Percentiles rank a stretch among this genome's conserved stretches.
These are phyloP conservation scores for Corylus americana DNA, from an alignment of 306 rosid genomes.

Conservation along the genomic window DNA sequence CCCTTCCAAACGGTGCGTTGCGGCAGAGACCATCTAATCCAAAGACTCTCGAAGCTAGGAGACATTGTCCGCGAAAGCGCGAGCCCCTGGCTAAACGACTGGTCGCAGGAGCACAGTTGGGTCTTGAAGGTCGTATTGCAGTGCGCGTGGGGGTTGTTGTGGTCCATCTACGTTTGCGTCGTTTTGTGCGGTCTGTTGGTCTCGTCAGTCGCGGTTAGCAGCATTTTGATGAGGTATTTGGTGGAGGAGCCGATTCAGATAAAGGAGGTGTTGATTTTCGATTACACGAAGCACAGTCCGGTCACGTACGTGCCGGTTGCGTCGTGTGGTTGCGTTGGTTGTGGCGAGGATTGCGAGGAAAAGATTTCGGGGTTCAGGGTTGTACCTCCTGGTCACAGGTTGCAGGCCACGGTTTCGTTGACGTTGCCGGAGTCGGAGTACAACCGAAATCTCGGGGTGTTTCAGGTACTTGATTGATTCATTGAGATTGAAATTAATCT, in stretches of 20 bases:
- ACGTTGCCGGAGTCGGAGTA: conserved; percentile 74
- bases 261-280: conserved; percentile 64
- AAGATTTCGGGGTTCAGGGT: conserved; percentile 31
- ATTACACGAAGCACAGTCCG: conserved; percentile 65
- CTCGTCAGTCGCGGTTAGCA: conserved; percentile 53
- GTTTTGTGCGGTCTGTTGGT: conserved; percentile 49
- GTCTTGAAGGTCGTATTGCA: conserved; percentile 53
- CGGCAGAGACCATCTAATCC: conserved; percentile 31
- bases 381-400: conserved; percentile 53
- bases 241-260: conserved; percentile 61
- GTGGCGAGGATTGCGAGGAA: conserved; percentile 35
- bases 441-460: conserved; percentile 78
- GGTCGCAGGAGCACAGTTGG: conserved; percentile 44
- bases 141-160: conserved; percentile 68
- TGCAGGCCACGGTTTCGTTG: conserved; percentile 46
- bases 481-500: conserved; percentile 3
- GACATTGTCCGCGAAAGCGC: conserved; percentile 16
- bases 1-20: conserved; percentile 52
- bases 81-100: conserved; percentile 36
- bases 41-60: conserved; percentile 27
- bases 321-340: conserved; percentile 41
- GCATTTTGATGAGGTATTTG: conserved; percentile 46
- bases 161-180: conserved; percentile 57
- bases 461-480: conserved; percentile 57
- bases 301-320: conserved; percentile 63